Evolutionary conservation across 2,329 filamentous ascomycete species (phyloP), one percentile per base, ranked within the genome.

Genomic region (Alternaria panax): DNA sequence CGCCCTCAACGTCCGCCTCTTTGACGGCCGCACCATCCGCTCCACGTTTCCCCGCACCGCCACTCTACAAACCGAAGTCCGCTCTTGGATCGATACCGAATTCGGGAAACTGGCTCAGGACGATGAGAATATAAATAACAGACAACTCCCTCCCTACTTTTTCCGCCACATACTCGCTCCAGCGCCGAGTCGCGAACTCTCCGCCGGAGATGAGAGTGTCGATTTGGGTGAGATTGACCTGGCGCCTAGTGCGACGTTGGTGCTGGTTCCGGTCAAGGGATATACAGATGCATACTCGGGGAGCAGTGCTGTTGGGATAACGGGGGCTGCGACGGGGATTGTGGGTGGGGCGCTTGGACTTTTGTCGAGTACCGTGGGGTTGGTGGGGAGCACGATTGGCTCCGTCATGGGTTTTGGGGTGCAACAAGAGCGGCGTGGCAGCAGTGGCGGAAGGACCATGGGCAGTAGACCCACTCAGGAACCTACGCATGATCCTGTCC

Each of bases 131-230:
- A 64, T 67, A 43, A 62, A 67, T 8, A 65, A 71, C 40, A 64
- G 60, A 14, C 50, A 68, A 27, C 65, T 73, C 11, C 71, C 83
- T 12, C 91, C 92, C 0, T 98, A 93, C 77, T 90, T 85, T 12
- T 93, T 98, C 80, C 92, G 93, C 72, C 87, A 96, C 47, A 88
- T 97, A 34, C 83, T 96, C 2, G 89, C 91, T 0, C 93, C 93
- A 0, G 80, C 88, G 20, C 92, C 92, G 2, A 95, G 90, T 74
- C 87, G 87, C 63, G 87, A 85, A 9, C 88, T 98, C 58, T 89
- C 90, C 32, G 86, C 89, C 5, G 84, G 86, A 0, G 93, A 97
- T 63, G 94, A 97, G 77, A 84, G 83, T 34, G 82, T 88, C 64
- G 83, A 85, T 0, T 83, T 97, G 0, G 80, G 83, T 14, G 88